These are phyloP conservation scores for Phytophthora pluvialis DNA, from an alignment of 352 stramenopile genomes.

Conservation along the genomic window DNA sequence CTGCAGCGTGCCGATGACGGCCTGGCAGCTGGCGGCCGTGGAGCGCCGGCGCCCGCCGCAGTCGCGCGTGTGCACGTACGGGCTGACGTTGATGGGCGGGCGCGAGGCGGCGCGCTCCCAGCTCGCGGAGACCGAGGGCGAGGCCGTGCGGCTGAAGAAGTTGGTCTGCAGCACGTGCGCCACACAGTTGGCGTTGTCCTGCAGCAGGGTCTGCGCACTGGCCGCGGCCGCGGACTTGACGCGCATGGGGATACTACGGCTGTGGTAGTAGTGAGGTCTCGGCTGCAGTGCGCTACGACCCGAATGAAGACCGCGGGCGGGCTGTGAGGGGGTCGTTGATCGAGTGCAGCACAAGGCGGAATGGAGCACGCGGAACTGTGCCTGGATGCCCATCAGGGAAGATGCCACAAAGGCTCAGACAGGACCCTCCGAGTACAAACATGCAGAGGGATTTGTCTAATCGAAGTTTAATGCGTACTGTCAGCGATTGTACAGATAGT, in stretches of 20 bases:
- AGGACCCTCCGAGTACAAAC: background rate
- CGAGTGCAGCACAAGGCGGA: slow-evolving; percentile 21
- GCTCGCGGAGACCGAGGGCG: slow-evolving; percentile 36
- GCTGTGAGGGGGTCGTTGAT: slow-evolving; percentile 3
- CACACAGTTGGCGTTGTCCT: slow-evolving; percentile 46
- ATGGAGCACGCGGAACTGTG: slow-evolving; percentile 30
- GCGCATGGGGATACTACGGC: slow-evolving; percentile 27
- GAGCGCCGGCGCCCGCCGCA: slow-evolving; percentile 52
- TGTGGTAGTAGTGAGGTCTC: background rate
- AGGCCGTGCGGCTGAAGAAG: slow-evolving; percentile 42
- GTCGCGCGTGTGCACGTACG: slow-evolving; percentile 53
- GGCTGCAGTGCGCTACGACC: slow-evolving; percentile 20
- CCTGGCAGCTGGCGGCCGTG: slow-evolving; percentile 59
- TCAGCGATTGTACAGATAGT: background rate
- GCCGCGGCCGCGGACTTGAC: slow-evolving; percentile 36
- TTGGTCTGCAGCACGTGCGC: slow-evolving; percentile 43
- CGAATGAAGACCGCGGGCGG: slow-evolving; percentile 23
- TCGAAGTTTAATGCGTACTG: background rate
- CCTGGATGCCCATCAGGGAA: slow-evolving; percentile 25
- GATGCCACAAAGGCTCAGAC: slow-evolving; percentile 13
- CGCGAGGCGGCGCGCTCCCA: slow-evolving; percentile 47
- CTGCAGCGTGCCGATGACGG: slow-evolving; percentile 62
- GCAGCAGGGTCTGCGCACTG: slow-evolving; percentile 30
- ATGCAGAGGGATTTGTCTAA: slow-evolving; percentile 3
- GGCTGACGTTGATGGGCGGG: slow-evolving; percentile 49